phyloP scores from a whole-genome alignment of 495 filamentous ascomycete species.

The Entonaema liquescens region DNA sequence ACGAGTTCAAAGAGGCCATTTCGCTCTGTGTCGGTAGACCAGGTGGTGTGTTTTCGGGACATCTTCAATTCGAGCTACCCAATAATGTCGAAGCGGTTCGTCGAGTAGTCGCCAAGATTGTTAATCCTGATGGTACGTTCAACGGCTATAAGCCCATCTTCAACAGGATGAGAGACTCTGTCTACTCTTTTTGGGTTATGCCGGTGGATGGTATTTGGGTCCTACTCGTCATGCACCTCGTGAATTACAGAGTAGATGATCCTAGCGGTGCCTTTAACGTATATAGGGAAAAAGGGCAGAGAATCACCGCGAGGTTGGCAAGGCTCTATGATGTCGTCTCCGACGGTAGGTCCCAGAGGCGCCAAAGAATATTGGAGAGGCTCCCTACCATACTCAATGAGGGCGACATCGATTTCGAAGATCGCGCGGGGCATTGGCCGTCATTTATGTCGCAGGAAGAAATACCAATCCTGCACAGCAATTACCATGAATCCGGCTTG shows the following conservation, averaged over 20 bases:
- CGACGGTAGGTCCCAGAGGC: not conserved
- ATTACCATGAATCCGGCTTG: not conserved
- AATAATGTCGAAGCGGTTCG: not conserved
- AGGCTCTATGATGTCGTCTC: not conserved
- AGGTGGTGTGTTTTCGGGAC: not conserved
- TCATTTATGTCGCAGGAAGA: not conserved
- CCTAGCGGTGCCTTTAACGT: not conserved
- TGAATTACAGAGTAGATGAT: not conserved
- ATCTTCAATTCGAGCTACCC: not conserved
- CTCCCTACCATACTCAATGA: not conserved
- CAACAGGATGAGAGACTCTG: not conserved
- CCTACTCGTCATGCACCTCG: not conserved
- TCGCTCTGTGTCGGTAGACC: not conserved
- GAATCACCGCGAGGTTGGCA: not conserved
- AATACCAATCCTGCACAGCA: not conserved
- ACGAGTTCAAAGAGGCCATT: not conserved
- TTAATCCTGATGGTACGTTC: not conserved
- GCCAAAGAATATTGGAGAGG: not conserved
- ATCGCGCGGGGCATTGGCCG: not conserved
- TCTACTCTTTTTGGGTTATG: not conserved
- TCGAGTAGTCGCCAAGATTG: not conserved
- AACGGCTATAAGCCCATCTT: not conserved
- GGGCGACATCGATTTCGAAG: not conserved
- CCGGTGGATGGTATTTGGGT: not conserved
- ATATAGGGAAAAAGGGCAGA: not conserved